Percentiles rank a stretch among this genome's conserved stretches.
These are phyloP conservation scores for Fusarium avenaceum DNA, from an alignment of 2,329 filamentous ascomycete species.

Conservation along the genomic window DNA sequence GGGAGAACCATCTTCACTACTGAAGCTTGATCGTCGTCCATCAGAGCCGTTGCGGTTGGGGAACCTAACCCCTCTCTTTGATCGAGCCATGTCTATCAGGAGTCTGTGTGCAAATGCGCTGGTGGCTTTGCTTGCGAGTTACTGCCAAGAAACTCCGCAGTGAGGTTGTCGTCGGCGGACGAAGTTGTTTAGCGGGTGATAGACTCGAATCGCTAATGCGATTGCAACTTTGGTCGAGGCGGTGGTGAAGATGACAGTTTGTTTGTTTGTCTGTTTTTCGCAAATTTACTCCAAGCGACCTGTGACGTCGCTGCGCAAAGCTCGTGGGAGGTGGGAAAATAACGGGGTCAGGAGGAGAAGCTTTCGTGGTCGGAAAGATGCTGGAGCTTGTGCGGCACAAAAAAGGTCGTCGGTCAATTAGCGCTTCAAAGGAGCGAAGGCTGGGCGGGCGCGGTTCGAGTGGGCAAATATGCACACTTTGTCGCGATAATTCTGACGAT, in stretches of 20 bases:
- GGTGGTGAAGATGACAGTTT: slow-evolving; percentile 7
- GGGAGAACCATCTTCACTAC: slow-evolving; percentile 68
- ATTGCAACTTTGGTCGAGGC: slow-evolving; percentile 1
- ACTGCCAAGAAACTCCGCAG: slow-evolving; percentile 12
- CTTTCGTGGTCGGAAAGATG: slow-evolving; percentile 18
- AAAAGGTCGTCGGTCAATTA: slow-evolving; percentile 9
- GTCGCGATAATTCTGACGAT: slow-evolving; percentile 40
- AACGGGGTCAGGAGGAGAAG: slow-evolving; percentile 29
- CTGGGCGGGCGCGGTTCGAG: slow-evolving; percentile 18
- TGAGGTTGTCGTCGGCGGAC: slow-evolving; percentile 24
- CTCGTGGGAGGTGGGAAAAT: slow-evolving; percentile 15
- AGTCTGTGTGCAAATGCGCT: slow-evolving; percentile 16
- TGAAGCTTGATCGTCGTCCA: slow-evolving; percentile 77
- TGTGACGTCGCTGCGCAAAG: slow-evolving; percentile 38
- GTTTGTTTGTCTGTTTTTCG: slow-evolving; percentile 13
- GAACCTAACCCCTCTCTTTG: slow-evolving; percentile 68
- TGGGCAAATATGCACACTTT: slow-evolving; percentile 40
- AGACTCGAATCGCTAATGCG: slow-evolving; percentile 15
- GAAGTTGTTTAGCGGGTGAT: neutral
- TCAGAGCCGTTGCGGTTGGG: slow-evolving; percentile 62
- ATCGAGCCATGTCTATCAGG: slow-evolving; percentile 52
- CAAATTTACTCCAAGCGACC: slow-evolving; percentile 10
- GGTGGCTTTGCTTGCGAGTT: slow-evolving; percentile 6
- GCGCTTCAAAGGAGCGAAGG: slow-evolving; percentile 17
- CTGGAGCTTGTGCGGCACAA: neutral